phyloP scores from a whole-genome alignment of 495 filamentous ascomycete genomes.

The Lasiosphaeria hispida region DNA sequence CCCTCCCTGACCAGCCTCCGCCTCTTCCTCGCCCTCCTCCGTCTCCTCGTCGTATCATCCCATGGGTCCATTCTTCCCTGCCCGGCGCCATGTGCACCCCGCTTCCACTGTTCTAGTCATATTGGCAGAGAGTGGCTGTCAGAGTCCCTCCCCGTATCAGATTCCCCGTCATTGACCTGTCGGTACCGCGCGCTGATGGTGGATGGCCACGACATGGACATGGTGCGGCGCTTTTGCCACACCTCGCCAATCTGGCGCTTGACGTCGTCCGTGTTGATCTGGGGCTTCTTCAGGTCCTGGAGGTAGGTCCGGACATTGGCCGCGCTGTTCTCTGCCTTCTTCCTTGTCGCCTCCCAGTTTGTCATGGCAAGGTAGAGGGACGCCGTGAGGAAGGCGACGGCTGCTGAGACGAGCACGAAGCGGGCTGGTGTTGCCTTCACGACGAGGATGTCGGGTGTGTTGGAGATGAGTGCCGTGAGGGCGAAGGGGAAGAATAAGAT shows the following conservation, averaged over 20 bases:
- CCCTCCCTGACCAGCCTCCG: too few relatives aligned
- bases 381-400: neutral
- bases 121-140: too few relatives aligned
- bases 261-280: too few relatives aligned
- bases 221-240: neutral
- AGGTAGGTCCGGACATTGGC: neutral
- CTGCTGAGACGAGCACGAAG: neutral
- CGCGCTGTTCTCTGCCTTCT: neutral
- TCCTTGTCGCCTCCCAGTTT: neutral
- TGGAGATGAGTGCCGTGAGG: conserved; percentile 4
- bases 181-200: too few relatives aligned
- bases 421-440: neutral
- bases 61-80: too few relatives aligned
- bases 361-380: neutral
- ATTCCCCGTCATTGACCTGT: too few relatives aligned
- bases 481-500: neutral
- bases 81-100: too few relatives aligned
- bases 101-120: too few relatives aligned
- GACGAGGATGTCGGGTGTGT: conserved; percentile 1
- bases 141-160: too few relatives aligned
- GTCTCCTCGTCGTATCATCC: too few relatives aligned
- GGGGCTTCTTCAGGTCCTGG: neutral
- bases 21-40: too few relatives aligned
- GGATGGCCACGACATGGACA: too few relatives aligned
- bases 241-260: neutral